Percentiles rank a stretch among this genome's conserved stretches.
These are phyloP conservation scores for Metschnikowia lunata DNA, from an alignment of 805 yeast genomes.

Conservation along the genomic window DNA sequence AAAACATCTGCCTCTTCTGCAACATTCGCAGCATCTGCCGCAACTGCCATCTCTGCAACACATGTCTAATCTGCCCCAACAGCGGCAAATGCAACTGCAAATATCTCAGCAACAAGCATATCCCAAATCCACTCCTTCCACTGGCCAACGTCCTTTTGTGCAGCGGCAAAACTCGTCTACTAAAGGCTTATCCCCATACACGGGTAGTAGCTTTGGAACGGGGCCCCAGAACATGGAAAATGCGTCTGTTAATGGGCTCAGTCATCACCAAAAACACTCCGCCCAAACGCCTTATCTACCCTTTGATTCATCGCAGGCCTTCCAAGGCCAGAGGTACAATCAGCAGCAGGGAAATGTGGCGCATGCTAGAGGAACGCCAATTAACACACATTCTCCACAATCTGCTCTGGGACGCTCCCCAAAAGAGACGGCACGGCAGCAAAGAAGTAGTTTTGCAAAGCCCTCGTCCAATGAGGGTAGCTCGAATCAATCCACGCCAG, in stretches of 20 bases:
- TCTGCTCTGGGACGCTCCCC: conserved; percentile 30
- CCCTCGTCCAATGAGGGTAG: not conserved
- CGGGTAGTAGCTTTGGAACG: not conserved
- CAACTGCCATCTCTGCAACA: conserved; percentile 10
- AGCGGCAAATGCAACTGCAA: not conserved
- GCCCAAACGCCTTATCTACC: conserved; percentile 8
- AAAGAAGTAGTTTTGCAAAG: conserved; percentile 1
- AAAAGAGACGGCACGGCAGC: conserved; percentile 23
- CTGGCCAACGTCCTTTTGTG: conserved; percentile 5
- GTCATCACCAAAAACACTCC: not conserved
- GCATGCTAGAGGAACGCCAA: conserved; percentile 18
- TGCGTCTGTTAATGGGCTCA: not conserved
- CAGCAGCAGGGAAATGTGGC: conserved; percentile 8
- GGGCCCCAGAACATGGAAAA: not conserved
- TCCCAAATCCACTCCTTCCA: conserved; percentile 3
- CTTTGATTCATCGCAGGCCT: conserved; percentile 5
- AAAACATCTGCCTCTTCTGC: conserved; percentile 8
- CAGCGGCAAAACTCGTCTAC: conserved; percentile 5
- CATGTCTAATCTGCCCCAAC: conserved; percentile 4
- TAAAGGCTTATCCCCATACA: conserved; percentile 3
- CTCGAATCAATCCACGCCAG: conserved; percentile 5
- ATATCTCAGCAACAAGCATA: conserved; percentile 1
- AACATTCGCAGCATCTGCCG: conserved; percentile 16
- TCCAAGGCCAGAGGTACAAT: conserved; percentile 4
- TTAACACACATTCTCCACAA: conserved; percentile 23